Conservation (phyloP, 768 basidiomycete genomes). For the Tricholomella constricta region DNA sequence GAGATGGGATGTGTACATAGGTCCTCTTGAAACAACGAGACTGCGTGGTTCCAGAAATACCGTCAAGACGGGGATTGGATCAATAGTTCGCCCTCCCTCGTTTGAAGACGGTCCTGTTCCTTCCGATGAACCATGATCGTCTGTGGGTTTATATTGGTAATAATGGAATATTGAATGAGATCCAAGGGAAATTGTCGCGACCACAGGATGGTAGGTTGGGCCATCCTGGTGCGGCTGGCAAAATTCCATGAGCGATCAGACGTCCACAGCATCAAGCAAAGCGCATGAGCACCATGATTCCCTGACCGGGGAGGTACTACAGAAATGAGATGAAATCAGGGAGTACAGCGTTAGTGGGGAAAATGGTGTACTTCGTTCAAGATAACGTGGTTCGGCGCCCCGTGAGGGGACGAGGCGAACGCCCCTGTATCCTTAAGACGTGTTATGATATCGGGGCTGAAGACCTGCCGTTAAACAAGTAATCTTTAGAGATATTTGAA, state of each 20-base stretch:
- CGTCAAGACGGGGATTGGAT: slow-evolving; percentile 65
- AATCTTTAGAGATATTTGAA: background rate
- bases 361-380: slow-evolving; percentile 69
- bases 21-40: slow-evolving; percentile 70
- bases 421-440: slow-evolving; percentile 66
- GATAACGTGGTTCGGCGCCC: slow-evolving; percentile 84
- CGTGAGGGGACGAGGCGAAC: slow-evolving; percentile 65
- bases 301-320: slow-evolving; percentile 86
- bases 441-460: slow-evolving; percentile 77
- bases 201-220: slow-evolving; percentile 82
- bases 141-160: slow-evolving; percentile 56
- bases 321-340: slow-evolving; percentile 4
- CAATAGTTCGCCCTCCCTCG: slow-evolving; percentile 54
- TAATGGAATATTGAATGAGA: slow-evolving; percentile 86
- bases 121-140: slow-evolving; percentile 8
- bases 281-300: slow-evolving; percentile 78
- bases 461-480: slow-evolving; percentile 3
- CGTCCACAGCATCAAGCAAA: background rate
- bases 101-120: slow-evolving; percentile 20
- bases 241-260: background rate
- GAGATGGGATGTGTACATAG: slow-evolving; percentile 70
- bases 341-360: background rate
- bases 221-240: slow-evolving; percentile 91
- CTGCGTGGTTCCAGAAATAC: slow-evolving; percentile 86
- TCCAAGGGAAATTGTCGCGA: slow-evolving; percentile 87